Evolutionary conservation across 163 green algal species (phyloP).

Genomic region (Trebouxiophyceae sp.): DNA sequence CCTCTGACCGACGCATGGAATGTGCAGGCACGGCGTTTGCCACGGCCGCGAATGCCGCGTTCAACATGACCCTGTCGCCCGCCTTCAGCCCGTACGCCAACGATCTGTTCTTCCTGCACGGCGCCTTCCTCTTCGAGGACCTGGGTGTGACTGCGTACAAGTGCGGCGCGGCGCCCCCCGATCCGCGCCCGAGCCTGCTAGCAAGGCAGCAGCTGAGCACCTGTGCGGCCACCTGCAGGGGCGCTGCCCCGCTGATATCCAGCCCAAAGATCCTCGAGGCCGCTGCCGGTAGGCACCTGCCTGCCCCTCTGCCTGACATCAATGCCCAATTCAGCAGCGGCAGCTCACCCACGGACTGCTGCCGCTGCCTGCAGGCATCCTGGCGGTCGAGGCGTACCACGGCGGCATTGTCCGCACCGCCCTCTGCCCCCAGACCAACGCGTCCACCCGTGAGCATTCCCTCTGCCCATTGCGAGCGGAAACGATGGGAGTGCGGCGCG

Average conservation of each 20-base stretch:
- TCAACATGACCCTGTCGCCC: background rate
- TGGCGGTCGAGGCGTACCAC: slow-evolving; percentile 41
- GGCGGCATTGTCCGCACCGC: slow-evolving; percentile 11
- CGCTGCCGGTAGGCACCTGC: no score
- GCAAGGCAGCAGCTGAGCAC: no score
- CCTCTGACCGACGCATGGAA: no score
- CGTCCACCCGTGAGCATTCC: slow-evolving; percentile 18
- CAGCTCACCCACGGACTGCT: no score
- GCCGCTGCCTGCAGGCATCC: no score
- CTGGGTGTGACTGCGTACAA: background rate
- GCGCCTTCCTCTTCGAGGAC: slow-evolving; percentile 41
- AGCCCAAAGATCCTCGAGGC: background rate
- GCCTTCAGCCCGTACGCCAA: background rate
- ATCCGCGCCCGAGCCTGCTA: no score
- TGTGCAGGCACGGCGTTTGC: no score
- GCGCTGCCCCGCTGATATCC: background rate
- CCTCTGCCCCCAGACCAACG: background rate
- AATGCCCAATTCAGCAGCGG: no score
- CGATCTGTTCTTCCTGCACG: slow-evolving; percentile 16
- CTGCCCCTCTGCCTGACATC: no score
- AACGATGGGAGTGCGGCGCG: slow-evolving; percentile 31
- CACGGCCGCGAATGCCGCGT: slow-evolving; percentile 19
- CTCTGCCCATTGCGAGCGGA: slow-evolving; percentile 14
- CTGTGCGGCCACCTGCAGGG: no score
- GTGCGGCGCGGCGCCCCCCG: no score